Conservation (phyloP, 192 early-diverging fungal genomes). For the Coemansia sp. region DNA sequence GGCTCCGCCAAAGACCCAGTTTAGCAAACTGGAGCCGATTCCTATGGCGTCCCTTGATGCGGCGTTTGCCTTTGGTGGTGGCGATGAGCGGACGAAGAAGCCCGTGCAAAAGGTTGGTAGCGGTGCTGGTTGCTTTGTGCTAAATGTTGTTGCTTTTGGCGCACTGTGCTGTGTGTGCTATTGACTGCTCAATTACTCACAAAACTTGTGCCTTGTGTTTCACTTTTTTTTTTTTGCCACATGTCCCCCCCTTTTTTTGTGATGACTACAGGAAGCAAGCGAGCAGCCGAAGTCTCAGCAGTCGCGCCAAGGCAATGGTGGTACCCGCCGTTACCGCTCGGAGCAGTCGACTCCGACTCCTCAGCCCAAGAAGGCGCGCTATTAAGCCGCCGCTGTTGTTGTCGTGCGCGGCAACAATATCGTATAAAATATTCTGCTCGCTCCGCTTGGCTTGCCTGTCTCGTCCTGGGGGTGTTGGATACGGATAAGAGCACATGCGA, state of each 20-base stretch:
- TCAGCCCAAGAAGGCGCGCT: slow-evolving; percentile 14
- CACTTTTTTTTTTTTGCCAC: not conserved
- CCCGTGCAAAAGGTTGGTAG: slow-evolving; percentile 36
- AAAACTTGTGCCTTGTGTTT: slow-evolving; percentile 8
- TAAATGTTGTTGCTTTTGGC: slow-evolving; percentile 3
- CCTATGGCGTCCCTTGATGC: slow-evolving; percentile 39
- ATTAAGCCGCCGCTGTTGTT: not conserved
- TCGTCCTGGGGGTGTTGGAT: not conserved
- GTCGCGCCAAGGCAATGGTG: slow-evolving; percentile 3
- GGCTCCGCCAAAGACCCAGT: slow-evolving; percentile 51
- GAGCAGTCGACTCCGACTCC: not conserved
- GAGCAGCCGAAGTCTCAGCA: slow-evolving; percentile 19
- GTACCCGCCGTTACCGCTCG: not conserved
- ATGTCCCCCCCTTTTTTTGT: not conserved
- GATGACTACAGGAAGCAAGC: slow-evolving; percentile 15
- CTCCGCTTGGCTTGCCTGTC: not conserved
- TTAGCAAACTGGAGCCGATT: slow-evolving; percentile 38
- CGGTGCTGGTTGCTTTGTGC: slow-evolving; percentile 3
- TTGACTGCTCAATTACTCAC: slow-evolving; percentile 5
- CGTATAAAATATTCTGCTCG: not conserved
- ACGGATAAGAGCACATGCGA: not conserved
- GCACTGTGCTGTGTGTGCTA: slow-evolving; percentile 8
- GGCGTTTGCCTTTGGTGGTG: slow-evolving; percentile 18
- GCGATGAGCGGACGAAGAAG: not conserved
- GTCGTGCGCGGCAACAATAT: not conserved